A percentile compares a stretch with the other conserved stretches of the same genome.
These are phyloP conservation scores for sunflower (Helianthus annuus) DNA, from an alignment of 129 eudicot genomes.

Conservation along the genomic window HanXRQr2.0-SUNRISE NC_035435.2:27900260-27900759, in stretches of 20 bases:
- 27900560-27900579: slow-evolving; percentile 1
- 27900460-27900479: slow-evolving; percentile 18
- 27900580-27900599: slow-evolving; percentile 3
- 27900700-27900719: slow-evolving; percentile 12
- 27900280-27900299: slow-evolving; percentile 18
- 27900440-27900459: slow-evolving; percentile 28
- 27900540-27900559: background rate
- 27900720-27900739: slow-evolving; percentile 18
- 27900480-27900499: slow-evolving; percentile 34
- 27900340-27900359: slow-evolving; percentile 30
- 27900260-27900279: background rate
- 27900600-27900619: slow-evolving; percentile 22
- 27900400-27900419: background rate
- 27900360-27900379: background rate
- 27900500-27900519: slow-evolving; percentile 43
- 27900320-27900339: background rate
- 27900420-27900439: slow-evolving; percentile 26
- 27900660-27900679: background rate
- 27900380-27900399: slow-evolving; percentile 23
- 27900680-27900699: background rate
- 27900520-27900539: slow-evolving; percentile 17
- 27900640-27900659: slow-evolving; percentile 20
- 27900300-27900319: slow-evolving; percentile 23
- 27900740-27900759: slow-evolving; percentile 1
- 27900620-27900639: slow-evolving; percentile 4